Evolutionary conservation across 1,284 basidiomycete genomes (phyloP).

Genomic region (Ustilago lituana): DNA sequence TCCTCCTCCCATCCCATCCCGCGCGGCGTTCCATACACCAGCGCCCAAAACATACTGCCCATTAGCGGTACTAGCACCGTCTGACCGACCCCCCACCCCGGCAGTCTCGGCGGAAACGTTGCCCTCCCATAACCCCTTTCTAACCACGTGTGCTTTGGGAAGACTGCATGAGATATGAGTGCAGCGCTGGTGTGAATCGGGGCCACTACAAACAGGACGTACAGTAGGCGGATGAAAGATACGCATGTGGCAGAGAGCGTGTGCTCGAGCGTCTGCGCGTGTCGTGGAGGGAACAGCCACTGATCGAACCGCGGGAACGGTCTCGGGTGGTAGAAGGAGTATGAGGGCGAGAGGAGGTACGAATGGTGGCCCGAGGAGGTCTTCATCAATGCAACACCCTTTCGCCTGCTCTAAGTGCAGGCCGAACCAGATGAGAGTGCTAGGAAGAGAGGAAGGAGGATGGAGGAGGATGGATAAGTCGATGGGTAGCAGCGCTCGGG

Average conservation of each 20-base stretch:
- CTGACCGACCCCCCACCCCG: slow-evolving; percentile 15
- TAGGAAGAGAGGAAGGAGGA: too few relatives aligned
- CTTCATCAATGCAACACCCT: slow-evolving; percentile 17
- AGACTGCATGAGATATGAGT: slow-evolving; percentile 15
- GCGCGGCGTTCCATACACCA: slow-evolving; percentile 23
- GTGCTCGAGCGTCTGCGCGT: slow-evolving; percentile 17
- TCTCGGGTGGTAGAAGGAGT: slow-evolving; percentile 15
- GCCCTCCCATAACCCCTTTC: neutral
- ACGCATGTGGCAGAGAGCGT: neutral
- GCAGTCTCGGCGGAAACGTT: slow-evolving; percentile 14
- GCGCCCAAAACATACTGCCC: slow-evolving; percentile 31
- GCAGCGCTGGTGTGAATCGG: slow-evolving; percentile 17
- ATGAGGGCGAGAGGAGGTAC: slow-evolving; percentile 2
- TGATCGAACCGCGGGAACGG: slow-evolving; percentile 22
- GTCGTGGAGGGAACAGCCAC: slow-evolving; percentile 14
- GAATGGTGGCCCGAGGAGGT: slow-evolving; percentile 21
- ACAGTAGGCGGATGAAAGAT: slow-evolving; percentile 1
- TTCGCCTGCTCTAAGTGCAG: too few relatives aligned
- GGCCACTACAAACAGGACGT: slow-evolving; percentile 14
- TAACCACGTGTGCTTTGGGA: slow-evolving; percentile 3
- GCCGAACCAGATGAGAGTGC: too few relatives aligned
- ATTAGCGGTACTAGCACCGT: slow-evolving; percentile 20
- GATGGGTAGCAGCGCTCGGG: too few relatives aligned
- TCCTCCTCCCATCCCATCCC: slow-evolving; percentile 24
- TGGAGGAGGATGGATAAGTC: too few relatives aligned